Evolutionary conservation across 768 basidiomycete genomes (phyloP).

Genomic region (Neoboletus subvelutipes): DNA sequence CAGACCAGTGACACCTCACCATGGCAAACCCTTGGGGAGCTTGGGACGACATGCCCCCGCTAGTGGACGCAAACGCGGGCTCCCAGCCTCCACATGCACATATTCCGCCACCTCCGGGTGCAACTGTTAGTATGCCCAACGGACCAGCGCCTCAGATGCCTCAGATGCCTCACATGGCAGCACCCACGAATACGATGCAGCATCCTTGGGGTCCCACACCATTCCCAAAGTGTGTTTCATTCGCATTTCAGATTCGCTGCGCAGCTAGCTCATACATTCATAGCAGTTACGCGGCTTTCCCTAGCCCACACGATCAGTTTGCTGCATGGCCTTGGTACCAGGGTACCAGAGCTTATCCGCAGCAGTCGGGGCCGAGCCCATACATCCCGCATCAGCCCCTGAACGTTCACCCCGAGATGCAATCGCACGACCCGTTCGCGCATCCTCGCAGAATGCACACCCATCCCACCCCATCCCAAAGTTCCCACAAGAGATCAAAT

Average conservation of each 20-base stretch:
- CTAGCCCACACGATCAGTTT: constrained; percentile 18
- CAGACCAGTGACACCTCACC: constrained; percentile 10
- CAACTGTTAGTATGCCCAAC: constrained; percentile 12
- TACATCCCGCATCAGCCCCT: constrained; percentile 28
- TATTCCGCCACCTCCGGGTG: constrained; percentile 29
- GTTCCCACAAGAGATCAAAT: constrained; percentile 2
- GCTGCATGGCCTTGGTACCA: constrained; percentile 6
- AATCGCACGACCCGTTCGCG: constrained; percentile 9
- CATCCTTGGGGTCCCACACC: constrained; percentile 19
- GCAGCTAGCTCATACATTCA: constrained; percentile 1
- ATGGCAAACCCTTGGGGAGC: constrained; percentile 12
- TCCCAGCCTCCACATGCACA: neutral
- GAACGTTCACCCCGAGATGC: constrained; percentile 9
- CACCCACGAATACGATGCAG: constrained; percentile 6
- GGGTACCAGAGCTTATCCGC: constrained; percentile 10
- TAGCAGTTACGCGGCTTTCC: constrained; percentile 6
- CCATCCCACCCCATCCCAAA: neutral
- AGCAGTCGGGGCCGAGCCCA: constrained; percentile 28
- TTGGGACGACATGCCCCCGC: constrained; percentile 28
- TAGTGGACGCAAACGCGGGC: constrained; percentile 22
- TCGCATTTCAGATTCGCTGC: neutral
- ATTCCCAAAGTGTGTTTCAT: constrained; percentile 13
- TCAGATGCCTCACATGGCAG: too few relatives aligned
- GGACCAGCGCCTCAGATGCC: constrained; percentile 14
- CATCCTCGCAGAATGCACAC: constrained; percentile 7